phyloP scores from a whole-genome alignment of 2,329 filamentous ascomycete species.

The Dactylellina parvicollis region DNA sequence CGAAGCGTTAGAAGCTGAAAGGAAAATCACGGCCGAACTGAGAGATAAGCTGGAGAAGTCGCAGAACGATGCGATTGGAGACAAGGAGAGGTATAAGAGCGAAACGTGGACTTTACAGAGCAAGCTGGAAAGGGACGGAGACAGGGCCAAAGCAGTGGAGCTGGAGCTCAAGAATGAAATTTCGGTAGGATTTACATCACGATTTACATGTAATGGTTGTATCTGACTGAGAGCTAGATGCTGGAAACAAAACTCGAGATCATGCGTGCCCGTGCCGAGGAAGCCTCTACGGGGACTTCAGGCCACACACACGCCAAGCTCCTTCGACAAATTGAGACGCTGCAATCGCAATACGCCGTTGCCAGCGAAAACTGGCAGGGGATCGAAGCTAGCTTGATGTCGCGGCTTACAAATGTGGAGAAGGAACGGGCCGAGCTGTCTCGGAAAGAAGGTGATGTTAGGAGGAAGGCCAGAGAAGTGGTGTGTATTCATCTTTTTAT shows the following conservation, averaged over 20 bases:
- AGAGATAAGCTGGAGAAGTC: conserved; percentile 62
- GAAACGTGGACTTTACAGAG: conserved; percentile 73
- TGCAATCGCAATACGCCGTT: conserved; percentile 93
- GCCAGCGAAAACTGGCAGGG: conserved; percentile 98
- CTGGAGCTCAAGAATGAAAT: conserved; percentile 77
- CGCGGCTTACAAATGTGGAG: conserved; percentile 80
- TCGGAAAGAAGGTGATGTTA: conserved; percentile 83
- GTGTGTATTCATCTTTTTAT: conserved; percentile 65
- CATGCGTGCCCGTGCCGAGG: conserved; percentile 84
- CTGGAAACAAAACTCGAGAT: conserved; percentile 91
- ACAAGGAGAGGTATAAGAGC: conserved; percentile 67
- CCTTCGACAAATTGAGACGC: conserved; percentile 89
- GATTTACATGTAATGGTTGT: conserved; percentile 58
- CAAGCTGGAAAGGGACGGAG: conserved; percentile 79
- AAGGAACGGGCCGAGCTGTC: conserved; percentile 89
- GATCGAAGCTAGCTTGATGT: conserved; percentile 85
- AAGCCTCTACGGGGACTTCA: conserved; percentile 81
- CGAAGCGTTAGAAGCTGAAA: conserved; percentile 75
- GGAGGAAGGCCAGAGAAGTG: conserved; percentile 87
- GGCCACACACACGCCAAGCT: conserved; percentile 89
- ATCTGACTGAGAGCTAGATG: conserved; percentile 63
- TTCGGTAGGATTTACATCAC: conserved; percentile 61
- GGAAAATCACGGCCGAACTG: conserved; percentile 67
- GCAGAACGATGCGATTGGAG: conserved; percentile 54
- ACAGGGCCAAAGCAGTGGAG: conserved; percentile 76